Base-by-base conservation (phyloP, 805 yeast genomes). In the Ogataea dorogensis region DNA sequence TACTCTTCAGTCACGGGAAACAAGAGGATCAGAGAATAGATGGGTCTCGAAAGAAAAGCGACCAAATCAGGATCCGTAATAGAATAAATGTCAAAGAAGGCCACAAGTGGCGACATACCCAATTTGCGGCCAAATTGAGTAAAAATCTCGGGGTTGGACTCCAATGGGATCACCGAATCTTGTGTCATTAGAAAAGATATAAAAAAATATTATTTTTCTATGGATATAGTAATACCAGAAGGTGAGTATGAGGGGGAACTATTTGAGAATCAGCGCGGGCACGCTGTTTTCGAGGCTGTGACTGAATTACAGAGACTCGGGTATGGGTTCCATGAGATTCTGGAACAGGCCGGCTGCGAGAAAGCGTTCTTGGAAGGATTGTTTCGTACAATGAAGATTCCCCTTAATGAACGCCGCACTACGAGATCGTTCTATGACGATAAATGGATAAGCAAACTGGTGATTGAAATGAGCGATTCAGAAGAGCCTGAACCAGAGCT, bases 101-200 rank as follows among this genome's bases (percentile, higher is more conserved):
- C 70, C 10, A 79, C 67, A 2, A 71, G 56, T 1, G 77, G 72
- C 0, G 78, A 56, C 5, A 89, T 65, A 0, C 97, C 97, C 25
- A 93, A 57, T 16, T 70, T 70, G 20, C 64, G 68, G 2, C 88
- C 84, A 49, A 87, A 79, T 0, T 65, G 65, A 7, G 83, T 75
- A 64, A 91, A 89, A 5, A 91, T 77, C 7, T 72, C 81, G 0
- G 98, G 98, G 50, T 88, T 86, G 6, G 94, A 85, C 57, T 93
- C 98, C 21, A 91, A 63, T 3, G 98, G 98, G 9, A 88, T 79
- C 11, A 86, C 91, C 10, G 80, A 26, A 33, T 25, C 30, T 21
- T 34, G 30, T 11, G 36, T 21, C 39, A 37, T 37, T 24, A 7
- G 20, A 20, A 18, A 13, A 17, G 7, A 17, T 12, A 9, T 15